Base-by-base conservation (phyloP, 192 early-diverging fungal genomes). In the Coemansia sp. region DNA sequence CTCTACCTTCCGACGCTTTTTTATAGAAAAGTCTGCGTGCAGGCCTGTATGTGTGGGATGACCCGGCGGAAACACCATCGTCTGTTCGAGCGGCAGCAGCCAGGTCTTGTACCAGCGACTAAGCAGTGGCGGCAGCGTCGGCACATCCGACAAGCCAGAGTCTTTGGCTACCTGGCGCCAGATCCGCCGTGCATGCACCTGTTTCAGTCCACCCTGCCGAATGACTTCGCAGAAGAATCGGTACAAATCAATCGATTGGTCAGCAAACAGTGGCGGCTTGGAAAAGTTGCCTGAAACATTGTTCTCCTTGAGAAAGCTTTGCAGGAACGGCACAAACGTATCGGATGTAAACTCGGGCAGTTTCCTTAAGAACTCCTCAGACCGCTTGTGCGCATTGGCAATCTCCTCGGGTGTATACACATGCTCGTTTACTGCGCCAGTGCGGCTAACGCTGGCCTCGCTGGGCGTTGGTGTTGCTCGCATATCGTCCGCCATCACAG, bases 81-180 rank as follows among this genome's bases (percentile, higher is more conserved):
- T 62, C 69, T 81, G 78, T 57, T 81, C 78, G 5, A 81, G 68
- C 11, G 78, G 72, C 63, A 71, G 78, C 49, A 81, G 42, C 78
- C 78, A 81, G 11, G 67, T 68, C 56, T 81, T 81, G 54, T 81
- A 81, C 78, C 78, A 81, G 44, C 78, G 72, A 34, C 78, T 75
- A 37, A 81, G 78, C 49, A 81, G 52, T 11, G 78, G 78, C 23
- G 78, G 78, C 47, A 75, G 62, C 23, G 78, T 74, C 42, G 68
- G 50, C 4, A 71, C 66, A 26, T 81, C 78, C 0, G 78, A 73
- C 12, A 81, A 56, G 9, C 73, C 78, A 10, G 69, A 67, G n/a
- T 75, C 78, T 40, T 66, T 64, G 36, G 78, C 78, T 6, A 81
- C 69, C 53, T 74, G 71, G 4, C 78, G 78, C 78, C 78, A 81